Evolutionary conservation across 2,329 filamentous ascomycete species (phyloP).

Genomic region (Nemania diffusa): DNA sequence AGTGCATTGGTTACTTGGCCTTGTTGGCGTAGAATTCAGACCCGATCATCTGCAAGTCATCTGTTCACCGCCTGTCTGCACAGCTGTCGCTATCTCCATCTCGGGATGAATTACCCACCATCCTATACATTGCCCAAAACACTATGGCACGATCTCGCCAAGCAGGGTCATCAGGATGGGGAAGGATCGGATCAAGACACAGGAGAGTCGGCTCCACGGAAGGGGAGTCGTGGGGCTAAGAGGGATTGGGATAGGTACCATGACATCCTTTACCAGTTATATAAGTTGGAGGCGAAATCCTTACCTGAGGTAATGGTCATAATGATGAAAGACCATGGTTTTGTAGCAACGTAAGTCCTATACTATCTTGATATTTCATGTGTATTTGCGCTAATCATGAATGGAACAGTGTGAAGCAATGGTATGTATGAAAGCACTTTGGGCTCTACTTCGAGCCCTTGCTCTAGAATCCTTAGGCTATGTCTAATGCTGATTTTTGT

Average conservation of each 20-base stretch:
- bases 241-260: constrained; percentile 22
- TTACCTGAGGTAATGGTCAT: constrained; percentile 24
- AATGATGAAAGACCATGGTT: constrained; percentile 24
- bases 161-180: not conserved
- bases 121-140: not conserved
- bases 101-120: not conserved
- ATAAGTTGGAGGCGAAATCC: constrained; percentile 19
- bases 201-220: not conserved
- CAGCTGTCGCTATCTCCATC: not conserved
- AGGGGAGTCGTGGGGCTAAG: not conserved
- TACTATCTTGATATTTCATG: not conserved
- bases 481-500: constrained; percentile 5
- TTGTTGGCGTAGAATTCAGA: not conserved
- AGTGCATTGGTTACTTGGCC: not conserved
- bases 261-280: constrained; percentile 13
- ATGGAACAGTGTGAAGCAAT: constrained; percentile 18
- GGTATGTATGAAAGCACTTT: constrained; percentile 14
- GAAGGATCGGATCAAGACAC: not conserved
- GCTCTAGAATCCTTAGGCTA: not conserved
- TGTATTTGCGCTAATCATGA: not conserved
- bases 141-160: not conserved
- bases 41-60: not conserved
- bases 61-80: not conserved
- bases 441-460: not conserved
- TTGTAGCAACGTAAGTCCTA: constrained; percentile 34